Evolutionary conservation across 177 flowering plant genomes (phyloP).

Genomic region (Telopea speciosissima): DNA sequence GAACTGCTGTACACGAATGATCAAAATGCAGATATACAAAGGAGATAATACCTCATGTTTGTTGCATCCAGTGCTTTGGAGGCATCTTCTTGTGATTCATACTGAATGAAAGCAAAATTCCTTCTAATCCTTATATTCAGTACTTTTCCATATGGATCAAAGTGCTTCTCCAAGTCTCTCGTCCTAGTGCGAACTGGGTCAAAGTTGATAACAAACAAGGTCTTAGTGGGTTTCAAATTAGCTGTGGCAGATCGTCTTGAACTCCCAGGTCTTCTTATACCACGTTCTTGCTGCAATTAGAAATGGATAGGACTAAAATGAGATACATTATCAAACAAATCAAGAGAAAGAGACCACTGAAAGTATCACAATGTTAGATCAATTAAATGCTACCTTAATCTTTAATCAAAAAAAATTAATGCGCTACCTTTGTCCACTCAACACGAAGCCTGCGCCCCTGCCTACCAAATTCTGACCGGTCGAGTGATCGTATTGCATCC

Average conservation of each 20-base stretch:
- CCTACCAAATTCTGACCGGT: slow-evolving; percentile 80
- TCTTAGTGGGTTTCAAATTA: slow-evolving; percentile 72
- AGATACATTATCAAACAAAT: not conserved
- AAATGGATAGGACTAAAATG: not conserved
- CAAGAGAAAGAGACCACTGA: not conserved
- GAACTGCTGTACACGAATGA: not conserved
- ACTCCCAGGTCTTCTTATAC: slow-evolving; percentile 51
- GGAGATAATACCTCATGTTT: slow-evolving; percentile 57
- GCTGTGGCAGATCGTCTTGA: slow-evolving; percentile 58
- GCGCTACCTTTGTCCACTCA: slow-evolving; percentile 91
- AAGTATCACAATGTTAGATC: not conserved
- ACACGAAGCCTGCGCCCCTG: slow-evolving; percentile 93
- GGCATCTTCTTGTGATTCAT: slow-evolving; percentile 87
- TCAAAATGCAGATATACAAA: not conserved
- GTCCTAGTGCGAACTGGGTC: slow-evolving; percentile 74
- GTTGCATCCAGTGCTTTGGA: slow-evolving; percentile 87
- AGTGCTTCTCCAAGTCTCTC: slow-evolving; percentile 87
- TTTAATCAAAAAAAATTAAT: too few species aligned
- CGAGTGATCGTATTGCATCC: slow-evolving; percentile 87
- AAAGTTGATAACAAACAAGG: slow-evolving; percentile 91
- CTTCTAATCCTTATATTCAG: slow-evolving; percentile 79
- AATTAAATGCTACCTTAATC: too few species aligned
- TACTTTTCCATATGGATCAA: slow-evolving; percentile 87
- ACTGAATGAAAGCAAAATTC: slow-evolving; percentile 92
- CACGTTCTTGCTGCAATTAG: slow-evolving; percentile 74